These are phyloP conservation scores for Solanum sejunctum DNA, from an alignment of 257 asterid genomes.

Conservation along the genomic window DNA sequence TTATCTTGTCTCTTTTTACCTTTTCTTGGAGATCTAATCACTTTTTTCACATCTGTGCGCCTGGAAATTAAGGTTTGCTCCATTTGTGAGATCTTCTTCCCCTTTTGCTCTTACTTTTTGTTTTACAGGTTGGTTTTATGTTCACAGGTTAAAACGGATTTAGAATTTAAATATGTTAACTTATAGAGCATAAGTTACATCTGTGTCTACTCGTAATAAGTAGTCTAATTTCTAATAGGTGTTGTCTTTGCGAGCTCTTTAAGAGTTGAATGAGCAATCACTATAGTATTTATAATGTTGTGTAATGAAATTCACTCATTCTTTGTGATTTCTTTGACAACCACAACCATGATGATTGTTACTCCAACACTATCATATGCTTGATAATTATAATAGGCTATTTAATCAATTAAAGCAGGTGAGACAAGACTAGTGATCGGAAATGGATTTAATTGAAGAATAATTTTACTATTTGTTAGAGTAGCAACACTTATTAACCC, in stretches of 20 bases:
- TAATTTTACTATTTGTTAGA: neutral
- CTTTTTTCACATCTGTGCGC: neutral
- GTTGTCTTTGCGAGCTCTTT: neutral
- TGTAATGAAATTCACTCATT: neutral
- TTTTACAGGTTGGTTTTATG: neutral
- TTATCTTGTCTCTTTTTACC: slow-evolving; percentile 3
- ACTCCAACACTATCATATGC: slow-evolving; percentile 15
- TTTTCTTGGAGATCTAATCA: neutral
- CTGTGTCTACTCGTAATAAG: neutral
- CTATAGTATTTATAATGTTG: neutral
- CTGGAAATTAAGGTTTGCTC: neutral
- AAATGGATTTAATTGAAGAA: neutral
- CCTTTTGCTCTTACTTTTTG: neutral
- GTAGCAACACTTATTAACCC: neutral
- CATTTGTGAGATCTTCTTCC: slow-evolving; percentile 8
- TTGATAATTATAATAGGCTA: neutral
- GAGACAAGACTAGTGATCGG: neutral
- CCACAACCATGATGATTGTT: neutral
- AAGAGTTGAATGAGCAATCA: neutral
- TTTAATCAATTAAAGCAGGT: neutral
- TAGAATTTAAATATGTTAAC: neutral
- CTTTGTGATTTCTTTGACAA: neutral
- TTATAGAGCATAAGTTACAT: neutral
- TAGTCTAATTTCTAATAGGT: neutral
- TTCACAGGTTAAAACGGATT: neutral